Base-by-base conservation (phyloP, 108 stramenopile genomes). In the Cyclotella choctawhatcheeana region DNA sequence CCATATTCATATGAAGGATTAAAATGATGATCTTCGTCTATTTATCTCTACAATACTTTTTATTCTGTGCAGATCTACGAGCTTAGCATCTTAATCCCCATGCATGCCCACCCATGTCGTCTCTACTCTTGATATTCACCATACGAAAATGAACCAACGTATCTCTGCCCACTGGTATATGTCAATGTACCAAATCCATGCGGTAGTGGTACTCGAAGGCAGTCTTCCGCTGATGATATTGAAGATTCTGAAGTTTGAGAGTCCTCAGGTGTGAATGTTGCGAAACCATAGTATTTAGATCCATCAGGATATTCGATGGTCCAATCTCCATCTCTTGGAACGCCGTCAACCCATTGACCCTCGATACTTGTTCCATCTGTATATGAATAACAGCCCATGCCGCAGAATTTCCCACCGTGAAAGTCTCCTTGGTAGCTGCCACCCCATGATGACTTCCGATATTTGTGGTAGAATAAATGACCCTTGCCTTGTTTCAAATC, bases 271-370 rank as follows among this genome's bases (percentile, higher is more conserved):
- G 31, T 48, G 33, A 76, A 78, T 24, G 71, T 78, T 6, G 81
- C 81, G 67, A 65, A 68, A 33, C 81, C 81, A 44, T 70, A 82
- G 52, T 62, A 82, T 21, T 72, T 77, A 5, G 64, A 73, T 2
- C 76, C 81, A 44, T 71, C 71, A 6, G 76, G 71, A 48, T 77
- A 82, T 3, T 51, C 65, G 53, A 82, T 82, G 50, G 64, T 59
- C 81, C 81, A 82, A 37, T 82, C 76, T 44, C 81, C 81, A 71
- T 71, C 68, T 2, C 63, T 32, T 2, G 76, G 76, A 6, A 67
- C 53, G 14, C 48, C 76, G 64, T 82, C 71, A 13, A 66, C 60
- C 76, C 76, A 82, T 27, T 72, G 74, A 18, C 81, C 81, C 51
- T 81, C 80, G 16, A 69, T 76, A 47, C 67, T 69, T 33, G 76